Percentiles rank a stretch among this genome's conserved stretches.
Evolutionary conservation across 345 rosid species (phyloP).

Genomic region (Eucalyptus pauciflora): DNA sequence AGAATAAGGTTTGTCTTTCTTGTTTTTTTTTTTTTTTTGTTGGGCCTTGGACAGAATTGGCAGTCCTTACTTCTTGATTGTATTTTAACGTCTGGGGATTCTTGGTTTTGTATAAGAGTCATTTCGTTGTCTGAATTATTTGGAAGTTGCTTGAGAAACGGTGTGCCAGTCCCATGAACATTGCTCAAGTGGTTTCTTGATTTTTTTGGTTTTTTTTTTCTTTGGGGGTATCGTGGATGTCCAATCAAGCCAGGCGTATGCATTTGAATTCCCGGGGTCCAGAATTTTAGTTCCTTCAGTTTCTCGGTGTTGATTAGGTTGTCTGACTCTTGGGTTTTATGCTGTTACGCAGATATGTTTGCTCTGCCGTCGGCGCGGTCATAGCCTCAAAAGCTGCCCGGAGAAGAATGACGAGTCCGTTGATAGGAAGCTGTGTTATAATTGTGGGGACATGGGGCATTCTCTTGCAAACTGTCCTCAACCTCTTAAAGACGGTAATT

Average conservation of each 20-base stretch:
- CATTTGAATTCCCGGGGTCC: background rate
- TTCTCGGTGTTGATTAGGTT: background rate
- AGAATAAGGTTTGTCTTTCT: conserved; percentile 48
- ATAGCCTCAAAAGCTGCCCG: conserved; percentile 79
- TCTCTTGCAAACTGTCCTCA: conserved; percentile 64
- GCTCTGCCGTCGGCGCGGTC: conserved; percentile 75
- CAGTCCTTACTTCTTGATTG: background rate
- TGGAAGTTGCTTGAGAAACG: background rate
- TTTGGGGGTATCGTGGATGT: background rate
- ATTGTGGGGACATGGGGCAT: conserved; percentile 80
- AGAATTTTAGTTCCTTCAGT: background rate
- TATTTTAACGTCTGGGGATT: background rate
- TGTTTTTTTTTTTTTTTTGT: background rate
- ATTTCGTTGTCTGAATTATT: background rate
- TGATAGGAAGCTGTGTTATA: conserved; percentile 65
- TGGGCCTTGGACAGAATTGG: background rate
- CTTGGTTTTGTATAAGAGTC: background rate
- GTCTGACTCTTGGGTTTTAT: background rate
- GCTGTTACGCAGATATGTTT: conserved; percentile 59
- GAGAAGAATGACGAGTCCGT: conserved; percentile 39
- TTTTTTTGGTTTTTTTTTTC: background rate
- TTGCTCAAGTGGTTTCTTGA: background rate
- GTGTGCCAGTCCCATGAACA: background rate
- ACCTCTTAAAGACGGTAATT: conserved; percentile 71
- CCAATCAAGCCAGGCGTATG: background rate